Percentiles rank a stretch among this genome's conserved stretches.
These are phyloP conservation scores for Starmerella roubikii DNA, from an alignment of 805 yeast genomes.

Conservation along the genomic window DNA sequence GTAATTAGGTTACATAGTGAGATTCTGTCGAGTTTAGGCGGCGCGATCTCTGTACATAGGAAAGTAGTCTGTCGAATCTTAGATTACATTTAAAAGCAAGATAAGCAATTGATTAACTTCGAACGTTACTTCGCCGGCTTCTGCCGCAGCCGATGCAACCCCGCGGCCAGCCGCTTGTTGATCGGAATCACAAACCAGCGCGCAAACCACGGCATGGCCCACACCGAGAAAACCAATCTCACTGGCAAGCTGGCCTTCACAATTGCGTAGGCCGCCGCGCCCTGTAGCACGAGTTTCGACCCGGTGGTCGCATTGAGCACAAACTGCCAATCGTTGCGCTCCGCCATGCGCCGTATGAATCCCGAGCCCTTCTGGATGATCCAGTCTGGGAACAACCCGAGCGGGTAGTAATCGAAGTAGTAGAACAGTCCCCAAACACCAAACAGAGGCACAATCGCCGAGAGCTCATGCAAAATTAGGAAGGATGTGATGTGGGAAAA, in stretches of 20 bases:
- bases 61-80: too few species aligned
- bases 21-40: too few species aligned
- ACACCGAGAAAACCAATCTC: slow-evolving; percentile 37
- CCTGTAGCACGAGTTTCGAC: slow-evolving; percentile 46
- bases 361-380: slow-evolving; percentile 46
- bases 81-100: too few species aligned
- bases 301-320: slow-evolving; percentile 35
- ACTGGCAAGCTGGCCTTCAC: slow-evolving; percentile 47
- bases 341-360: slow-evolving; percentile 39
- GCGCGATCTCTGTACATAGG: too few species aligned
- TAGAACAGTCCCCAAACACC: slow-evolving; percentile 57
- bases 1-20: too few species aligned
- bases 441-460: slow-evolving; percentile 60
- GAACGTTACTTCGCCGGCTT: too few species aligned
- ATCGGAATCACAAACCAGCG: slow-evolving; percentile 38
- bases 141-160: background rate
- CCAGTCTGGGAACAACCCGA: slow-evolving; percentile 42
- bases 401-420: slow-evolving; percentile 38
- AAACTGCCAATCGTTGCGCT: slow-evolving; percentile 23
- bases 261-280: slow-evolving; percentile 60
- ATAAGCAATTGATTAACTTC: too few species aligned
- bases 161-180: slow-evolving; percentile 17
- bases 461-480: slow-evolving; percentile 54
- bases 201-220: slow-evolving; percentile 47
- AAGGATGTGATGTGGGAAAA: slow-evolving; percentile 50